Evolutionary conservation across 495 filamentous ascomycete species (phyloP).

Genomic region (Platismatia glauca): DNA sequence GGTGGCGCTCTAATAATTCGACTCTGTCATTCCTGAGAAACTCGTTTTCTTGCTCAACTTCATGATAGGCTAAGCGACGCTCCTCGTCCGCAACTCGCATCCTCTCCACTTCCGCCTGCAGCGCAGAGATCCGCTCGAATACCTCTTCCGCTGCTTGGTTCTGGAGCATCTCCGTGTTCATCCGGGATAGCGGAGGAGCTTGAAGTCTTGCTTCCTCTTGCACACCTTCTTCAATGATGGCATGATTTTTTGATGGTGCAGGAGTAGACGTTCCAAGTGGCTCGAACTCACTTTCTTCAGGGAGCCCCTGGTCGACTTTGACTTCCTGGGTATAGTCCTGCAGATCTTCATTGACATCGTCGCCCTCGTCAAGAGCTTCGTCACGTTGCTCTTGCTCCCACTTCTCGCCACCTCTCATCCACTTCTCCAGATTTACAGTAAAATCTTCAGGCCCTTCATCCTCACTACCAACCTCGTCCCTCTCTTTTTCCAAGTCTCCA

Average conservation of each 20-base stretch:
- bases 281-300: conserved; percentile 18
- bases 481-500: conserved; percentile 28
- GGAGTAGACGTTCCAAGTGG: conserved; percentile 22
- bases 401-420: conserved; percentile 36
- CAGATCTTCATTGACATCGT: conserved; percentile 13
- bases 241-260: conserved; percentile 8
- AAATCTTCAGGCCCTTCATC: conserved; percentile 47
- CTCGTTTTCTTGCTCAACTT: conserved; percentile 12
- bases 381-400: conserved; percentile 23
- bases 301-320: not conserved
- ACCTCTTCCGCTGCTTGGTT: conserved; percentile 20
- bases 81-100: conserved; percentile 19
- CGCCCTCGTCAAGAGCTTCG: conserved; percentile 16
- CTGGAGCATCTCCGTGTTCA: conserved; percentile 16
- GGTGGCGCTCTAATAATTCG: not conserved
- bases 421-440: conserved; percentile 42
- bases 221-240: conserved; percentile 1
- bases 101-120: conserved; percentile 23
- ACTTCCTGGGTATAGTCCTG: conserved; percentile 6
- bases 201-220: conserved; percentile 7
- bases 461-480: conserved; percentile 35
- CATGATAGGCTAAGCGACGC: conserved; percentile 1
- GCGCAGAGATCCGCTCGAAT: conserved; percentile 21
- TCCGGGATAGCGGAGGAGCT: conserved; percentile 16
- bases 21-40: not conserved